Conservation (phyloP, 2,329 filamentous ascomycete species). For the Graphilbum sp. region DNA sequence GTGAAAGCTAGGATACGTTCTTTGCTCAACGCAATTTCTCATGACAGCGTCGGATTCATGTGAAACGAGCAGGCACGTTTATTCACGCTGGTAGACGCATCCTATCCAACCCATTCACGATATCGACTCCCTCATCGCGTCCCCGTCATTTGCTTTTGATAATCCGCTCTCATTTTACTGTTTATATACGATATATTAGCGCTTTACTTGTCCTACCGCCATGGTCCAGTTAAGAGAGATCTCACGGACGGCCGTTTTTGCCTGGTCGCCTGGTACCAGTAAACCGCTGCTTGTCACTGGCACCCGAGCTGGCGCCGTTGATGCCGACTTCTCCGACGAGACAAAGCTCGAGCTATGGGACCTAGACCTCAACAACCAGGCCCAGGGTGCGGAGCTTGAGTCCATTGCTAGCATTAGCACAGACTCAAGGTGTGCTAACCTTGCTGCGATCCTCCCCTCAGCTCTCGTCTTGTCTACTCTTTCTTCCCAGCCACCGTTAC, state of each 20-base stretch:
- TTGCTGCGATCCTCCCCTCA: no score
- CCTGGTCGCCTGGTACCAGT: slow-evolving; percentile 74
- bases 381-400: slow-evolving; percentile 67
- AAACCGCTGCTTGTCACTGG: slow-evolving; percentile 80
- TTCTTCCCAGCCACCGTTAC: slow-evolving; percentile 9
- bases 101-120: not conserved
- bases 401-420: slow-evolving; percentile 70
- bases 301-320: slow-evolving; percentile 85
- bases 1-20: not conserved
- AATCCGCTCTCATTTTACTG: no score
- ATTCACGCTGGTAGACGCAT: no score
- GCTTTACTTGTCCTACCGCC: slow-evolving; percentile 8
- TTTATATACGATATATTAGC: no score
- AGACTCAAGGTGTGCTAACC: slow-evolving; percentile 58
- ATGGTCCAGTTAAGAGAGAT: slow-evolving; percentile 98
- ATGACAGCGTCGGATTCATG: not conserved
- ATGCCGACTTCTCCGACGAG: slow-evolving; percentile 94
- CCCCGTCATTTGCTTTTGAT: no score
- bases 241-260: slow-evolving; percentile 88
- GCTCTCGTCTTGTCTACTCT: slow-evolving; percentile 3
- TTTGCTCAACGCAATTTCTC: not conserved
- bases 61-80: not conserved
- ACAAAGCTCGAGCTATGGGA: slow-evolving; percentile 96
- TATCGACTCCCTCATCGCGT: no score
- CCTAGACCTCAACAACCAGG: slow-evolving; percentile 60